These are phyloP conservation scores for Entomortierella parvispora DNA, from an alignment of 192 early-diverging fungal species.

Conservation along the genomic window DNA sequence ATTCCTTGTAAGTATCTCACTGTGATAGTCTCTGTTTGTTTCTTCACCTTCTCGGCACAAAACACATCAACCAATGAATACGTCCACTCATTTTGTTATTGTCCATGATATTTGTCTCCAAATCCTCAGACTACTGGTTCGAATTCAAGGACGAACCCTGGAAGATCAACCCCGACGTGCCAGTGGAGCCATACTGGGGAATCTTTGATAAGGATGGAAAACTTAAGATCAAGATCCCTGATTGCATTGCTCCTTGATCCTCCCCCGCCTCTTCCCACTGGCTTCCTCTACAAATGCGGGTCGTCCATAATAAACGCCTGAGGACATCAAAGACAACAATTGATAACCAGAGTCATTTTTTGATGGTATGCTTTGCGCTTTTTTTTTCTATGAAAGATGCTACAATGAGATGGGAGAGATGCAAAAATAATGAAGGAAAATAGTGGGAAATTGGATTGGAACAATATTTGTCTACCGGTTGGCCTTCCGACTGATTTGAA, in stretches of 20 bases:
- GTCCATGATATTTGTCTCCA: neutral
- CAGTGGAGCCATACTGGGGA: conserved; percentile 38
- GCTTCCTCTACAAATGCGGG: no score
- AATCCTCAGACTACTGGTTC: conserved; percentile 54
- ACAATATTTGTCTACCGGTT: conserved; percentile 51
- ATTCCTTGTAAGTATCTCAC: conserved; percentile 23
- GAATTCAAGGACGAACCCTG: conserved; percentile 54
- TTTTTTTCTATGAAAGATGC: no score
- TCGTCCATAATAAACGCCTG: no score
- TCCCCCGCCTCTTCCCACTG: no score
- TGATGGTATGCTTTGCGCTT: no score
- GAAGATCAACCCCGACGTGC: conserved; percentile 25
- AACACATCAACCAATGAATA: no score
- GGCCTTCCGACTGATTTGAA: conserved; percentile 51
- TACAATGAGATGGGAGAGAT: no score
- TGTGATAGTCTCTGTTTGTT: neutral
- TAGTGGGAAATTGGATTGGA: no score
- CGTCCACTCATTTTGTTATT: neutral
- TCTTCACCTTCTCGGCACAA: neutral
- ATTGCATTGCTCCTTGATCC: no score
- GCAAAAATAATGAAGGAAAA: no score
- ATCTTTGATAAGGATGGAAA: conserved; percentile 32
- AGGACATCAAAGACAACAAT: no score
- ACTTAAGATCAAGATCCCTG: conserved; percentile 39
- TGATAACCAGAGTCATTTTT: no score